phyloP scores from a whole-genome alignment of 345 rosid species.

The Conringia planisiliqua region DNA sequence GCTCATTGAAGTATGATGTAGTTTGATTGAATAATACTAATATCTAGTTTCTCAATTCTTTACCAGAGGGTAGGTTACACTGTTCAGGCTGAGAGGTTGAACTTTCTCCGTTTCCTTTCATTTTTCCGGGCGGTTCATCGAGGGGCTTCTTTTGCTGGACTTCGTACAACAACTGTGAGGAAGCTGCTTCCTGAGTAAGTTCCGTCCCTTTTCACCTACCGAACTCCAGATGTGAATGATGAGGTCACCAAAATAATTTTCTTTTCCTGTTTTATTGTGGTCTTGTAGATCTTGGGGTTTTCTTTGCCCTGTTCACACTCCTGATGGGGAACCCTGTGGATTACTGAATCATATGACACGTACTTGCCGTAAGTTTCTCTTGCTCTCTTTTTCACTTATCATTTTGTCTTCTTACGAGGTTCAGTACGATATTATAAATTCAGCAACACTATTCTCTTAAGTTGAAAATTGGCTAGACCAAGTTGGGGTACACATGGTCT shows the following conservation, averaged over 20 bases:
- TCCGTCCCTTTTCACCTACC: slow-evolving; percentile 4
- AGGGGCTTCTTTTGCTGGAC: slow-evolving; percentile 95
- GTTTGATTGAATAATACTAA: slow-evolving; percentile 14
- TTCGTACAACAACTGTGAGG: slow-evolving; percentile 93
- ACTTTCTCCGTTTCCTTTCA: slow-evolving; percentile 83
- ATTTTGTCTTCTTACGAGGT: background rate
- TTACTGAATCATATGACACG: slow-evolving; percentile 90
- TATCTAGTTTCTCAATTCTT: background rate
- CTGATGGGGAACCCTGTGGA: slow-evolving; percentile 99
- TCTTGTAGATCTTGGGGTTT: slow-evolving; percentile 92
- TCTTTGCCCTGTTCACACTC: slow-evolving; percentile 98
- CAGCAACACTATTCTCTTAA: background rate
- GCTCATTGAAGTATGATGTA: background rate
- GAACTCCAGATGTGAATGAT: slow-evolving; percentile 10
- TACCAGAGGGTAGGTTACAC: slow-evolving; percentile 87
- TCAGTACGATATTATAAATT: background rate
- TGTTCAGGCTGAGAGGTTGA: slow-evolving; percentile 97
- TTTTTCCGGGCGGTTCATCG: slow-evolving; percentile 96
- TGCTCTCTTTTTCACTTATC: slow-evolving; percentile 16
- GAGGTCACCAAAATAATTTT: background rate
- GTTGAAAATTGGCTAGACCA: background rate
- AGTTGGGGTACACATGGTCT: background rate
- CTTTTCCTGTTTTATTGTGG: slow-evolving; percentile 1
- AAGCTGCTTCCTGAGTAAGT: slow-evolving; percentile 96
- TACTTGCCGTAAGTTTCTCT: slow-evolving; percentile 63